Evolutionary conservation across 2,329 filamentous ascomycete species (phyloP), one percentile per base, ranked within the genome.

Genomic region (Emmonsiellopsis sp.): DNA sequence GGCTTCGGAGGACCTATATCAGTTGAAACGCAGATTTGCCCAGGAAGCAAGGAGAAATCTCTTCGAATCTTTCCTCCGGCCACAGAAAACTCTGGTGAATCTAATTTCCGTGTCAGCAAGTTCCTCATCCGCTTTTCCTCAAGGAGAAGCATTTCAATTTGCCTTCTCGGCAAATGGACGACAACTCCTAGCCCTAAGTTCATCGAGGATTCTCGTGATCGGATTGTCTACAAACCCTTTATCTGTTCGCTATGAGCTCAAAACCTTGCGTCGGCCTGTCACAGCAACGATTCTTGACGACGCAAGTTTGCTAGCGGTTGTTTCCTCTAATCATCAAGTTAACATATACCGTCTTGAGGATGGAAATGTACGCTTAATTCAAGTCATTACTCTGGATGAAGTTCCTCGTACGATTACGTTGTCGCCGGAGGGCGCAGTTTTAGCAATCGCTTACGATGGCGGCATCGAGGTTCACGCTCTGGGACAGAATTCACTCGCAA

Each of bases 391-490:
- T 45, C 76, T 95, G 56, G 87, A 92, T 62, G 85, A 93, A 66
- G 81, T 82, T 53, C 88, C 90, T 7, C 82, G 84, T 52, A 83
- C 88, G 11, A 86, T 95, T 58, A 84, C 87, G 13, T 73, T 95
- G 33, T 92, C 89, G 0, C 88, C 89, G 1, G 87, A 86, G 58
- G 88, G 88, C 27, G 83, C 85, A 43, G 87, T 95, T 11, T 72
- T 95, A 45, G 90, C 90, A 27, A 86, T 88, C 13, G 89, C 89
- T 6, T 94, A 91, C 68, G 84, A 89, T 63, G 87, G 87, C 53
- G 88, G 87, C n/a, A 91, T 95, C 57, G 90, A 95, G 67, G 87
- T 95, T 0, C 84, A 87, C 32, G 87, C 88, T 5, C 73, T 95
- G 40, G 81, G 81, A 47, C 75, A 84, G 2, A 80, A 77, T 51